Evolutionary conservation across 2,329 filamentous ascomycete species (phyloP), one percentile per base, ranked within the genome.

Genomic region (Didymellaceae sp.): DNA sequence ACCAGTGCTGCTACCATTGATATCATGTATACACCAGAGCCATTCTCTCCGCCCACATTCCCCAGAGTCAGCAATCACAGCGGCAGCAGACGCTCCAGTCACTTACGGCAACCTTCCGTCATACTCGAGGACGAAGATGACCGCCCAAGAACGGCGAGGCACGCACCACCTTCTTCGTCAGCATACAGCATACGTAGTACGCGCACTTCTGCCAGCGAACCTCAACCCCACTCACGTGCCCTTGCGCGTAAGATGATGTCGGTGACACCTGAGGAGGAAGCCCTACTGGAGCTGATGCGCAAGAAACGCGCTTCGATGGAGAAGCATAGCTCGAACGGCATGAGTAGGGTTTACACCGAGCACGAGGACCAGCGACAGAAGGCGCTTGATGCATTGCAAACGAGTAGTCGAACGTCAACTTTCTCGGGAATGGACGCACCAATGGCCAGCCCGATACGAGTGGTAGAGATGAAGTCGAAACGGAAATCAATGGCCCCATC

Each of bases 191-290:
- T 67, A 20, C 61, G 52, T 28, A 74, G 70, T 48, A 56, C 54
- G 30, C 62, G 61, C 28, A 72, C 70, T 1, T 69, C 71, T 8
- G 57, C 52, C 8, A 72, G 70, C 44, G 71, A 72, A 38, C 67
- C 71, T 7, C 67, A 71, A 31, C 58, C 68, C 6, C 59, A 61
- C 10, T 59, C 52, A 21, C 63, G 50, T 53, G 63, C 54, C 59
- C 62, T 54, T 62, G 54, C 60, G 20, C 70, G 65, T 30, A 75
- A 73, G 49, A 59, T 74, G 22, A 79, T 80, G 74, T 75, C 75
- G 22, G 77, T 80, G 13, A 79, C 77, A 1, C 71, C 77, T 45
- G 78, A 80, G 59, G 78, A 80, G 58, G 78, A 78, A 62, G 74
- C 75, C 18, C 59, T 80, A 11, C 55, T 80, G 26, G 78, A 79